phyloP scores from a whole-genome alignment of 2,329 filamentous ascomycete species.

The Dryadomyces quercus-mongolicae region DNA sequence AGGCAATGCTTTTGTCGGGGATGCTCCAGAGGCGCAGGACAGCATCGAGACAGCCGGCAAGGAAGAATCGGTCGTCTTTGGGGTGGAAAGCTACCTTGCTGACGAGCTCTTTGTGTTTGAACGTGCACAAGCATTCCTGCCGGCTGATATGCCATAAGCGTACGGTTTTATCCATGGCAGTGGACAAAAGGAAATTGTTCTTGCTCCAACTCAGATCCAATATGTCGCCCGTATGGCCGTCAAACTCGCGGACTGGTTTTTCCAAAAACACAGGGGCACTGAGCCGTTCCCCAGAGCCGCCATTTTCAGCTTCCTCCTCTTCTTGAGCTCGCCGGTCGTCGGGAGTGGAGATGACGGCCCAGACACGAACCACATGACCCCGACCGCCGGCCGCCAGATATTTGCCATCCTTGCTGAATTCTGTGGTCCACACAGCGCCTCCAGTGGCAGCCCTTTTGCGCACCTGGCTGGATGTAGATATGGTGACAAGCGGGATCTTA shows the following conservation, averaged over 20 bases:
- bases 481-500: slow-evolving; percentile 15
- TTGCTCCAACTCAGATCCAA: slow-evolving; percentile 96
- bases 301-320: slow-evolving; percentile 46
- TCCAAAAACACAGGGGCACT: slow-evolving; percentile 84
- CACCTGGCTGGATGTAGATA: slow-evolving; percentile 21
- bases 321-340: slow-evolving; percentile 70
- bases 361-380: slow-evolving; percentile 75
- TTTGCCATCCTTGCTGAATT: slow-evolving; percentile 85
- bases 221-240: slow-evolving; percentile 74
- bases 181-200: slow-evolving; percentile 92
- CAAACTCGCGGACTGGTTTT: slow-evolving; percentile 67
- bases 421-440: slow-evolving; percentile 79
- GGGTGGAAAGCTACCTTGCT: slow-evolving; percentile 93
- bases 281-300: slow-evolving; percentile 47
- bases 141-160: slow-evolving; percentile 84
- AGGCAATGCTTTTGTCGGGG: slow-evolving; percentile 87
- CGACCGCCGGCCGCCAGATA: slow-evolving; percentile 89
- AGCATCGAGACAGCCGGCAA: slow-evolving; percentile 83
- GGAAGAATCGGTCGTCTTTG: slow-evolving; percentile 88
- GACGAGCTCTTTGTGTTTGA: slow-evolving; percentile 90
- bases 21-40: slow-evolving; percentile 92
- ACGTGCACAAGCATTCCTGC: slow-evolving; percentile 78
- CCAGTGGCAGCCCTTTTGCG: slow-evolving; percentile 29
- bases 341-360: slow-evolving; percentile 71
- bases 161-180: slow-evolving; percentile 97